These are phyloP conservation scores for Aquilaria yunnanensis DNA, from an alignment of 345 rosid genomes.

Conservation along the genomic window DNA sequence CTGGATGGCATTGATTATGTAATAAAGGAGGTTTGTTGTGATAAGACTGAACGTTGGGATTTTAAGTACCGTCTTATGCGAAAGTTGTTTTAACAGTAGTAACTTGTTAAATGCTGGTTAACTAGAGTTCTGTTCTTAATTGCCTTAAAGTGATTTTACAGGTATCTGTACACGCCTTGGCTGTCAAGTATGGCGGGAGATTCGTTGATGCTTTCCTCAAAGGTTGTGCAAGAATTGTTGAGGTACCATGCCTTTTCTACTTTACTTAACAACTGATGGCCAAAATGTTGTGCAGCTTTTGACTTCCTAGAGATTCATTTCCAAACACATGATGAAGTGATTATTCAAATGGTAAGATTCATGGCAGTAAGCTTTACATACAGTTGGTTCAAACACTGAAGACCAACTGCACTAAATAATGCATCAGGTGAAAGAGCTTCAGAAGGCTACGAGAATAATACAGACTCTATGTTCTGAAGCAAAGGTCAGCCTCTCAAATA, in stretches of 20 bases:
- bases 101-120: no score
- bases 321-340: constrained; percentile 50
- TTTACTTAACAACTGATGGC: constrained; percentile 15
- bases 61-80: no score
- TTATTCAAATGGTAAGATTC: constrained; percentile 57
- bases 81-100: no score
- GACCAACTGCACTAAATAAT: constrained; percentile 6
- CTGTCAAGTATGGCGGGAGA: constrained; percentile 84
- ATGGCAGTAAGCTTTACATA: background rate
- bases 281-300: constrained; percentile 43
- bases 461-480: constrained; percentile 92
- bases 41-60: no score
- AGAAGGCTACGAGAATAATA: constrained; percentile 81
- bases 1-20: no score
- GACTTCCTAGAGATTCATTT: constrained; percentile 64
- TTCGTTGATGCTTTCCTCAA: constrained; percentile 70
- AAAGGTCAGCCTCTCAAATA: constrained; percentile 43
- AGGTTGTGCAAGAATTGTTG: constrained; percentile 32
- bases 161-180: constrained; percentile 69
- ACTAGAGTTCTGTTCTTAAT: no score
- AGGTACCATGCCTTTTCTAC: background rate
- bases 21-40: no score
- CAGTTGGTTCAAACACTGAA: background rate
- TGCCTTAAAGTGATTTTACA: constrained; percentile 19
- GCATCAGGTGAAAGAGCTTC: constrained; percentile 70